Evolutionary conservation across 768 basidiomycete genomes (phyloP).

Genomic region (Lentinula boryana): DNA sequence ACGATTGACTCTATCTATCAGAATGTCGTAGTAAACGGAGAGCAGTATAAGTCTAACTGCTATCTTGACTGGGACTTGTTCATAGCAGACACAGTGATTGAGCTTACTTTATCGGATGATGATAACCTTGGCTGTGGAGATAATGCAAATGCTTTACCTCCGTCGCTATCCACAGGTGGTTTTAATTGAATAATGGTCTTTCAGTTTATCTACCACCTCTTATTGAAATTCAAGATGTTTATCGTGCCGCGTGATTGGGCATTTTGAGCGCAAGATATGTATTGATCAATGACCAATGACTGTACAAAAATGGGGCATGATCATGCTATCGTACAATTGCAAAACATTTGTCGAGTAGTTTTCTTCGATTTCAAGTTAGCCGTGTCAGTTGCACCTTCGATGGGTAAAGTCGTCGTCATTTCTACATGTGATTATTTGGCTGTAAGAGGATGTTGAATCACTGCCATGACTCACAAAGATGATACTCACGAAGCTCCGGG

Average conservation of each 20-base stretch:
- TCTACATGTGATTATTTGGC: background rate
- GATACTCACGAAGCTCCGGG: background rate
- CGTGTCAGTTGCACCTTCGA: background rate
- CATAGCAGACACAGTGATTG: slow-evolving; percentile 42
- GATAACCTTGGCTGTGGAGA: slow-evolving; percentile 47
- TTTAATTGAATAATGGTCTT: slow-evolving; percentile 14
- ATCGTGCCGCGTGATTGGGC: too few species aligned
- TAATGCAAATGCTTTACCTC: slow-evolving; percentile 41
- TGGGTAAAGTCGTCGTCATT: background rate
- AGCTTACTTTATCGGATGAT: slow-evolving; percentile 49
- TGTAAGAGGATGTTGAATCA: background rate
- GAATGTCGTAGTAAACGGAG: slow-evolving; percentile 54
- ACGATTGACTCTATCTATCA: slow-evolving; percentile 13
- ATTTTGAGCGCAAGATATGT: background rate
- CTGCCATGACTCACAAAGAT: background rate
- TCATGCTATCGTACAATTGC: background rate
- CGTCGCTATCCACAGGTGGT: slow-evolving; percentile 62
- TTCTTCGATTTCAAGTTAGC: background rate
- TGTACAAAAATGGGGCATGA: background rate
- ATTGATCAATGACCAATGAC: background rate
- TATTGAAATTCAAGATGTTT: too few species aligned
- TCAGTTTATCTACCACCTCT: too few species aligned
- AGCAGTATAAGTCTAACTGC: slow-evolving; percentile 56
- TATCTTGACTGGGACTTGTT: slow-evolving; percentile 67
- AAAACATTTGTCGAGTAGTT: background rate